Evolutionary conservation across 257 asterid species (phyloP).

Genomic region (Solanum appendiculatum): DNA sequence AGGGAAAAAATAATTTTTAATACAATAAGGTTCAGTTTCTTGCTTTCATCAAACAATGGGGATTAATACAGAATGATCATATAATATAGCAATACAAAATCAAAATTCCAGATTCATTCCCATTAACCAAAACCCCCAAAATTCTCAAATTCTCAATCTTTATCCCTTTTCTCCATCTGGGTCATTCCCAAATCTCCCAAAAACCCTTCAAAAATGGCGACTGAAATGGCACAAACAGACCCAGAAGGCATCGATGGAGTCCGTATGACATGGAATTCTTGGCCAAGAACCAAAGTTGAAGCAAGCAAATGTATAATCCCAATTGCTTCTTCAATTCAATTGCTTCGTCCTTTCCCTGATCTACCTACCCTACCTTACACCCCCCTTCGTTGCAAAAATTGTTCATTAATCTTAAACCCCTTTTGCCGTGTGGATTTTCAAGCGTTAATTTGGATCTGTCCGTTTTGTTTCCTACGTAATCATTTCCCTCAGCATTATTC

Average conservation of each 20-base stretch:
- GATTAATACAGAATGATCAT: not conserved
- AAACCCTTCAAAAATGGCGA: conserved; percentile 6
- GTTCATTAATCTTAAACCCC: conserved; percentile 70
- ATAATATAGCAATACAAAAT: not conserved
- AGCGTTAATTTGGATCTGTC: conserved; percentile 95
- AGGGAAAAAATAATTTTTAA: not conserved
- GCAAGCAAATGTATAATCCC: conserved; percentile 94
- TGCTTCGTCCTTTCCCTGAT: conserved; percentile 79
- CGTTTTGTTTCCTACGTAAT: conserved; percentile 80
- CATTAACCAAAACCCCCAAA: not conserved
- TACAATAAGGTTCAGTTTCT: not conserved
- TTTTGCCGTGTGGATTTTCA: conserved; percentile 69
- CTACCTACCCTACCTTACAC: conserved; percentile 56
- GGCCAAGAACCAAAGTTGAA: conserved; percentile 94
- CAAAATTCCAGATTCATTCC: not conserved
- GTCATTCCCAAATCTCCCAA: not conserved
- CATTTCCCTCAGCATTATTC: conserved; percentile 70
- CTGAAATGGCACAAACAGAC: conserved; percentile 81
- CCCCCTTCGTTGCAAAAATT: conserved; percentile 83
- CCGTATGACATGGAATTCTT: conserved; percentile 84
- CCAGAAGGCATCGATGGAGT: conserved; percentile 93
- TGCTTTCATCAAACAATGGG: not conserved
- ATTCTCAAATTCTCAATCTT: not conserved
- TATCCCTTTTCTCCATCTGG: not conserved
- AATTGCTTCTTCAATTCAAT: conserved; percentile 86